Evolutionary conservation across 306 rosid genomes (phyloP), one percentile per base, ranked within the genome.

Genomic region (Mucuna pruriens): DNA sequence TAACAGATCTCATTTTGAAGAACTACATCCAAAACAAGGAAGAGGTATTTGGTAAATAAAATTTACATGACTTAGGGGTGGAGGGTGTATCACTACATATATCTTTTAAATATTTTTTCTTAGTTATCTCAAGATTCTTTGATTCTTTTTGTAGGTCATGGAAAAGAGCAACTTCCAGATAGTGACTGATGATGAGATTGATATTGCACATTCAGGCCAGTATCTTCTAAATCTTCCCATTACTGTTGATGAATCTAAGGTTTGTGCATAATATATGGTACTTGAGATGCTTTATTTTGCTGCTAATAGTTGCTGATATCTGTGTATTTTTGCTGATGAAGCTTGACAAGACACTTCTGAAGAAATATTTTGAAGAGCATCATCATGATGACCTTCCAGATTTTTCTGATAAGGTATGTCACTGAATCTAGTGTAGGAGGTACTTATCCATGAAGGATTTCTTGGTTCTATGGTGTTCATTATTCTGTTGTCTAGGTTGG

Each of bases 151-250:
- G 74, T 86, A 91, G 98, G 93, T 95, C 75, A 90, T 95, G 99
- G 94, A 93, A 67, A 93, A 92, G 85, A 95, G 99, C 88, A 92
- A 95, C 88, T 95, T 95, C 86, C 93, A 93, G 87, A 69, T 95
- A 81, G 88, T 90, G 69, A 87, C 86, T 72, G 88, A 87, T 2
- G 96, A 91, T 68, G 99, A 95, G 83, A 80, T 92, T 76, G 97
- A 95, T 63, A 82, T 95, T 82, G 98, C 99, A 51, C 90, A 64
- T 71, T 92, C 97, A 0, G 99, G 97, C 83, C 93, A 95, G 88
- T 95, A 91, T 93, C 99, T 90, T 85, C 87, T 95, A 40, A 89
- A 93, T 86, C 99, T 95, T 89, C 98, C 99, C 76, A 95, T 95
- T 57, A 86, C 82, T 34, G 98, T 95, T 72, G 98, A 95, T 78